Base-by-base conservation (phyloP, 2,329 filamentous ascomycete species). In the Biscogniauxia marginata region DNA sequence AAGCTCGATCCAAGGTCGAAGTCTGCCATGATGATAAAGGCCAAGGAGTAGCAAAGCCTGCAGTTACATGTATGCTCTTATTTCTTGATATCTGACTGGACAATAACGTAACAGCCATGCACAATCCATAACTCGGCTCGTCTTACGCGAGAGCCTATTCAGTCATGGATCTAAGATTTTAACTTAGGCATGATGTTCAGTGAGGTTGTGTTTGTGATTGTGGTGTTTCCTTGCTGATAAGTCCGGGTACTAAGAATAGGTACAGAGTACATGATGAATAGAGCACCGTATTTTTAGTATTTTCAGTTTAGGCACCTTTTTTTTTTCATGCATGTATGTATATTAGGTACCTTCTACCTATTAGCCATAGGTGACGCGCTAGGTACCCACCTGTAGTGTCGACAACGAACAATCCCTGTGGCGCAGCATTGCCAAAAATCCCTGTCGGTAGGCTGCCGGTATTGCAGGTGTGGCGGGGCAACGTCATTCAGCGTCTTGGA, bases 1-100 rank as follows among this genome's bases (percentile, higher is more conserved):
- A 87, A 88, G 18, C 74, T 75, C 47, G 83, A 76, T 58, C 80
- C 75, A 8, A 86, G 68, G 52, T 84, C 80, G 53, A 84, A 78
- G 53, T 87, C 84, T 2, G 79, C 73, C 82, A 85, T 85, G 19
- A 19, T 61, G 47, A 52, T 47, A 52, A 20, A 25, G 52, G 46
- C 13, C 19, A 44, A 44, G 24, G 51, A 23, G 13, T 49, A 30
- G 43, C 34, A 56, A 56, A 46, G 55, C 53, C 55, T 47, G 55
- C 39, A 54, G 16, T 25, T 44, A 49, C 44, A 19, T 39, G 9
- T 48, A 25, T 49, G 45, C 19, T 21, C 45, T 34, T 39, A 39
- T 57, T 55, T 57, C 43, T 44, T 50, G 55, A 39, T 46, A 50
- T n/a, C 13, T 39, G 22, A 16, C n/a, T 50, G 53, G 47, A 56